These are phyloP conservation scores for Hyphodiscus sp. DNA, from an alignment of 2,329 filamentous ascomycete genomes.

Conservation along the genomic window DNA sequence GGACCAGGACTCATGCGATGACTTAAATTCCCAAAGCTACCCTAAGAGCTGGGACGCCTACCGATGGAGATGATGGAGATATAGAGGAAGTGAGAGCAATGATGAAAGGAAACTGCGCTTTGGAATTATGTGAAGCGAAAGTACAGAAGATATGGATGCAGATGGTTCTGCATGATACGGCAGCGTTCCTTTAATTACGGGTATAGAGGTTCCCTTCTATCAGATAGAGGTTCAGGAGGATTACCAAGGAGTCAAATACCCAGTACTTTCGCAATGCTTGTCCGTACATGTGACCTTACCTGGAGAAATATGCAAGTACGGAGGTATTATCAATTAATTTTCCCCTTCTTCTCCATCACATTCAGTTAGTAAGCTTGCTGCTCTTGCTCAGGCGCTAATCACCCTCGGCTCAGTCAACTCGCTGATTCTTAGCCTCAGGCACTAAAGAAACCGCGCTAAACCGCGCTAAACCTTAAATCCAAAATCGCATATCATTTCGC, in stretches of 20 bases:
- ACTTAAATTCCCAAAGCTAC: constrained; percentile 10
- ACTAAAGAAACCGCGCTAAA: too few species aligned
- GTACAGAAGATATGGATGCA: background rate
- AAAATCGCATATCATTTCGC: too few species aligned
- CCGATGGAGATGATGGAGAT: background rate
- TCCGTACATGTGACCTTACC: background rate
- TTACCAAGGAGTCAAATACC: background rate
- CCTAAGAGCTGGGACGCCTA: constrained; percentile 3
- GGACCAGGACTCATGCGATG: constrained; percentile 55
- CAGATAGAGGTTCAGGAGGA: background rate
- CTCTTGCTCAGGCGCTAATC: too few species aligned
- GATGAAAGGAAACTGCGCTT: background rate
- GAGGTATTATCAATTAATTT: too few species aligned
- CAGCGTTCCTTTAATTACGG: background rate
- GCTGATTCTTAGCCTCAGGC: too few species aligned
- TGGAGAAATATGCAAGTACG: background rate
- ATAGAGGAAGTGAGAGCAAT: background rate
- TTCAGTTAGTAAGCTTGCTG: too few species aligned
- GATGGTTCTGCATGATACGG: background rate
- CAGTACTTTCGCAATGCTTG: background rate
- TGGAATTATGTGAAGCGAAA: background rate
- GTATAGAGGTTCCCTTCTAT: background rate
- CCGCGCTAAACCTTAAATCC: too few species aligned
- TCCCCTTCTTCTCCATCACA: too few species aligned
- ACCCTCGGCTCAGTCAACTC: too few species aligned